Evolutionary conservation across 2,329 filamentous ascomycete genomes (phyloP).

Genomic region (Plenodomus lindquistii): DNA sequence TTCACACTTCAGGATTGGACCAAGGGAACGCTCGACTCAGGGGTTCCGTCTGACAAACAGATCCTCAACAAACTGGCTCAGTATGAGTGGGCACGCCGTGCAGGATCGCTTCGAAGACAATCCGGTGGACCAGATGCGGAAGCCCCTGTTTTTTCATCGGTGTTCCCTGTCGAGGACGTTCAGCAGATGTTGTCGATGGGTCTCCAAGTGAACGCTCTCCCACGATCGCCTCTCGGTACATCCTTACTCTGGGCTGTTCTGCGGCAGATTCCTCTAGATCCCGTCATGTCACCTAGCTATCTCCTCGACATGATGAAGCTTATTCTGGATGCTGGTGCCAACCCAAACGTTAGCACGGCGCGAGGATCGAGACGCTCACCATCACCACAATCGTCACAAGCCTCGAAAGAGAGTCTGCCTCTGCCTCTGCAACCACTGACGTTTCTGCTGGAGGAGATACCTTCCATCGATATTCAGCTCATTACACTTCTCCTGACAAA

Average conservation of each 20-base stretch:
- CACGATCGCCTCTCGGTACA: slow-evolving; percentile 14
- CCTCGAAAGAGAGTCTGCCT: slow-evolving; percentile 6
- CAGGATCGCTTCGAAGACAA: slow-evolving; percentile 19
- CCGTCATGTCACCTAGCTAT: slow-evolving; percentile 19
- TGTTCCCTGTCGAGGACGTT: slow-evolving; percentile 27
- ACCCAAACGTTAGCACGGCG: slow-evolving; percentile 24
- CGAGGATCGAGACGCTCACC: slow-evolving; percentile 13
- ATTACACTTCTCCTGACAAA: slow-evolving; percentile 25
- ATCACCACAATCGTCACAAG: slow-evolving; percentile 9
- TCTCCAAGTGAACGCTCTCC: slow-evolving; percentile 25
- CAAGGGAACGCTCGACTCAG: slow-evolving; percentile 10
- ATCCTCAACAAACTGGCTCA: slow-evolving; percentile 28
- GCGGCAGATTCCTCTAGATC: slow-evolving; percentile 17
- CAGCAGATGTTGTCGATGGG: slow-evolving; percentile 28
- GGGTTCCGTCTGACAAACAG: slow-evolving; percentile 15
- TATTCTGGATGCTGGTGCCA: slow-evolving; percentile 16
- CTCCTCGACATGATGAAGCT: slow-evolving; percentile 22
- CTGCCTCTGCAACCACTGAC: slow-evolving; percentile 25
- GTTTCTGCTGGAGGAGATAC: slow-evolving; percentile 29
- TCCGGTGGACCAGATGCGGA: slow-evolving; percentile 8
- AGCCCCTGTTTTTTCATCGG: slow-evolving; percentile 14
- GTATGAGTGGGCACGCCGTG: slow-evolving; percentile 32
- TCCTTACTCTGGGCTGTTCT: slow-evolving; percentile 31
- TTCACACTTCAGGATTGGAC: slow-evolving; percentile 34
- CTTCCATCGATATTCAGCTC: slow-evolving; percentile 24